Evolutionary conservation across 306 rosid genomes (phyloP), one percentile per base, ranked within the genome.

Genomic region (Mimosa pudica): DNA sequence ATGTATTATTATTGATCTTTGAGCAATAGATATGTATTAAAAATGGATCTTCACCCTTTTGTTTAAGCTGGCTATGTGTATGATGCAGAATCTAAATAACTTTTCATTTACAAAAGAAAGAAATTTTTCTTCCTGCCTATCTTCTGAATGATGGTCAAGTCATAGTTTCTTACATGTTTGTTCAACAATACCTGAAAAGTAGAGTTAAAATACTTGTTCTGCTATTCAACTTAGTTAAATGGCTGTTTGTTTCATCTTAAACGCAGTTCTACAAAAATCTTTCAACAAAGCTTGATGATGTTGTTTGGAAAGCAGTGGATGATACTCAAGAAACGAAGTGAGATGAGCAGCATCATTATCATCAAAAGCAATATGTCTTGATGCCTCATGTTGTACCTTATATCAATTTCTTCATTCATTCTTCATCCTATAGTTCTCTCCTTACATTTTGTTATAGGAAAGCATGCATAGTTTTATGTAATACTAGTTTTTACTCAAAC

Each of bases 261-360:
- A 16, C 86, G 88, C 93, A 95, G 98, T 92, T 95, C 87, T 95
- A 92, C 87, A 95, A 92, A 68, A 95, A 74, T 70, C 97, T 95
- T 42, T 93, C 98, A 70, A 91, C 89, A 41, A 70, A 85, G 74
- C 85, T 95, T 80, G 94, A 95, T 1, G 97, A 93, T 70, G 97
- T 95, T 60, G 98, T 95, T 67, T 95, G 98, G 98, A 92, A 90
- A 87, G 89, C 92, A 14, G 98, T 92, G 75, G 98, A 95, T 64
- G 98, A 94, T 76, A 75, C 88, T 91, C 84, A 76, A 79, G 86
- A 81, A 83, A 70, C 45, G 41, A 85, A 91, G 61, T 89, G 81
- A 89, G 71, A 64, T 60, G 70, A 10, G 9, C 36, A 60, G 36
- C 24, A 11, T 61, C 52, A 35, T 84, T 69, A 63, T 73, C 70